Percentiles rank a stretch among this genome's conserved stretches.
phyloP scores from a whole-genome alignment of 371 early-diverging fungal genomes.

The Fennellomyces sp. region DNA sequence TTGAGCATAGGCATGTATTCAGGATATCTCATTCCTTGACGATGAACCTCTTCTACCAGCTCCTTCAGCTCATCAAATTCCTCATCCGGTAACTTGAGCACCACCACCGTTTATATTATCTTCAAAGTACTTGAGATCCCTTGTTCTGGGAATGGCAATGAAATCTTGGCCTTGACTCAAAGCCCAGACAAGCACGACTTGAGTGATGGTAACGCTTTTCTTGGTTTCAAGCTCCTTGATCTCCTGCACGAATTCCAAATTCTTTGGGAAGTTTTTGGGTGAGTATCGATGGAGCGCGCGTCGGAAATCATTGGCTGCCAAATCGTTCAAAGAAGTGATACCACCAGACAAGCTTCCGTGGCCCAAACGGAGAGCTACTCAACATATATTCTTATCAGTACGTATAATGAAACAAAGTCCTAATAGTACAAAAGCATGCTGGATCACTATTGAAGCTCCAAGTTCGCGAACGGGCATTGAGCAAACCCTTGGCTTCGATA shows the following conservation, averaged over 20 bases:
- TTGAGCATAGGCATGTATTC: too few relatives aligned
- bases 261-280: constrained; percentile 50
- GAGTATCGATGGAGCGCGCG: constrained; percentile 49
- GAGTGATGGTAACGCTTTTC: constrained; percentile 41
- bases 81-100: too few relatives aligned
- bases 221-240: constrained; percentile 42
- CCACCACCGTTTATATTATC: too few relatives aligned
- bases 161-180: constrained; percentile 42
- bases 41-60: too few relatives aligned
- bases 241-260: constrained; percentile 54
- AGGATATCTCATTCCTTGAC: not conserved
- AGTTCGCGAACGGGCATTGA: too few relatives aligned
- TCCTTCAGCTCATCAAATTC: too few relatives aligned
- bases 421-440: too few relatives aligned
- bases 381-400: too few relatives aligned
- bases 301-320: constrained; percentile 48
- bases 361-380: constrained; percentile 57
- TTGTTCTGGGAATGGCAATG: constrained; percentile 61
- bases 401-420: too few relatives aligned
- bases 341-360: constrained; percentile 61
- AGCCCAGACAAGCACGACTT: constrained; percentile 65
- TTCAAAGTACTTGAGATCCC: constrained; percentile 49
- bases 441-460: too few relatives aligned
- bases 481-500: too few relatives aligned
- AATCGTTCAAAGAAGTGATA: constrained; percentile 44